Conservation (phyloP, 345 rosid genomes). For the Sonneratia alba region DNA sequence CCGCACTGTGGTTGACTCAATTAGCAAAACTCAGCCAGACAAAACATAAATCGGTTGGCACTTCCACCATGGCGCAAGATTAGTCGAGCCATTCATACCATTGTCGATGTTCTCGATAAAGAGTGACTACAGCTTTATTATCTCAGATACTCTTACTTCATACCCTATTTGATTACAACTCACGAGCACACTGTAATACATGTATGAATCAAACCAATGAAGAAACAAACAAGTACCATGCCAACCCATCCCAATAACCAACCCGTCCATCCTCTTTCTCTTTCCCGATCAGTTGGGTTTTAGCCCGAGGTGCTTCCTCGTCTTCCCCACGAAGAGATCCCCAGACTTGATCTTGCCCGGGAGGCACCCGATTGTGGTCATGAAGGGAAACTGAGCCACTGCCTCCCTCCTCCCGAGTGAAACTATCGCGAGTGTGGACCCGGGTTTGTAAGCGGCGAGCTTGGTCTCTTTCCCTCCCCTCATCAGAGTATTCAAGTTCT, state of each 20-base stretch:
- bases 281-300: not conserved
- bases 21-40: too few relatives aligned
- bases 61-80: too few relatives aligned
- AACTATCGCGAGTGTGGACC: conserved; percentile 22
- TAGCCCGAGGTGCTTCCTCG: conserved; percentile 21
- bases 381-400: conserved; percentile 35
- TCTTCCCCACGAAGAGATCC: conserved; percentile 27
- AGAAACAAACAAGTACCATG: not conserved
- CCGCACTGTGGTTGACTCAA: too few relatives aligned
- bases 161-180: too few relatives aligned
- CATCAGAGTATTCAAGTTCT: conserved; percentile 33
- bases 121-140: too few relatives aligned
- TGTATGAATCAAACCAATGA: not conserved
- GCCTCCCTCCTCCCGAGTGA: conserved; percentile 38
- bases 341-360: conserved; percentile 38
- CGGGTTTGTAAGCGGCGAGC: conserved; percentile 24
- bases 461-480: conserved; percentile 23
- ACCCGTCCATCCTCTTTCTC: not conserved
- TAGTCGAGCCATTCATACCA: too few relatives aligned
- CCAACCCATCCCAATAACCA: not conserved
- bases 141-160: too few relatives aligned
- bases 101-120: too few relatives aligned
- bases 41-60: too few relatives aligned
- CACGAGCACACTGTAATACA: not conserved
- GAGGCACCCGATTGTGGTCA: conserved; percentile 24